phyloP scores from a whole-genome alignment of 2,329 filamentous ascomycete genomes.

The Beauveria pseudobassiana region DNA sequence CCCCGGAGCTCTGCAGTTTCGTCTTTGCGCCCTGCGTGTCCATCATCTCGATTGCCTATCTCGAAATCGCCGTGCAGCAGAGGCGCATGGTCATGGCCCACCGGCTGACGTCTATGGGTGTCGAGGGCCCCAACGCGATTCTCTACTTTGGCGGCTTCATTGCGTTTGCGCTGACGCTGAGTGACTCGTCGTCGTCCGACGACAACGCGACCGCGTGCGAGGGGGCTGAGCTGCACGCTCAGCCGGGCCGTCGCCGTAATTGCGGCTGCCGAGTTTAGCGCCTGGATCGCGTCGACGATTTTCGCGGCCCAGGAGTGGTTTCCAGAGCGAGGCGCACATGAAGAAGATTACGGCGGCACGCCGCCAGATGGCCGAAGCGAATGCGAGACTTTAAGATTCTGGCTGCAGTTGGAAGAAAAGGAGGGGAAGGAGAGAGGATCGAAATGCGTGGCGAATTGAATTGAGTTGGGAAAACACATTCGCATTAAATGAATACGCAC shows the following conservation, averaged over 20 bases:
- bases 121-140: constrained; percentile 45
- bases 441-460: not conserved
- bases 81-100: constrained; percentile 39
- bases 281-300: constrained; percentile 44
- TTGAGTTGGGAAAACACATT: not conserved
- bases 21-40: constrained; percentile 48
- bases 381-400: not conserved
- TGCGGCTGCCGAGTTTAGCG: constrained; percentile 43
- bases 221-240: constrained; percentile 47
- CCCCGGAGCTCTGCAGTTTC: constrained; percentile 50
- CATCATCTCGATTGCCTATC: constrained; percentile 45
- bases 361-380: constrained; percentile 31
- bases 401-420: too few relatives aligned
- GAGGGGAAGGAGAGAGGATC: not conserved
- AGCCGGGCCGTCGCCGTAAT: constrained; percentile 49
- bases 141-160: constrained; percentile 55
- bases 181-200: constrained; percentile 27
- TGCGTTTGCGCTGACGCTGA: constrained; percentile 49
- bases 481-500: not conserved
- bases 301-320: constrained; percentile 41
- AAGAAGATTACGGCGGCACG: constrained; percentile 20
- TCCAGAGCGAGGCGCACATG: constrained; percentile 30
- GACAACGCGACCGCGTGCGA: constrained; percentile 24
- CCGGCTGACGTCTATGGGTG: constrained; percentile 38
- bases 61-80: constrained; percentile 34